Evolutionary conservation across 306 rosid species (phyloP).

Genomic region (Vigna mungo): DNA sequence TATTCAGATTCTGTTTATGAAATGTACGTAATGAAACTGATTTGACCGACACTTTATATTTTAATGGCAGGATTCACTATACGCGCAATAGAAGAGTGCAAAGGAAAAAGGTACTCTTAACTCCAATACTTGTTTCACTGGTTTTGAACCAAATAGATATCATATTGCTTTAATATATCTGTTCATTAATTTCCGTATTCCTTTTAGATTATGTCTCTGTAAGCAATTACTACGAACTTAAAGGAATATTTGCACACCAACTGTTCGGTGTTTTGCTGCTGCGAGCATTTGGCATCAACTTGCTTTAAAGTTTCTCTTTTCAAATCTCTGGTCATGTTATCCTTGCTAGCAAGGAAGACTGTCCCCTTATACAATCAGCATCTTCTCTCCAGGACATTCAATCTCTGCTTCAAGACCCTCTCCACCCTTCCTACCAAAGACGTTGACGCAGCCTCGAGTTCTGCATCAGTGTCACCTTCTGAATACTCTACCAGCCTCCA

Average conservation of each 20-base stretch:
- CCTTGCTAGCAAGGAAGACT: conserved; percentile 50
- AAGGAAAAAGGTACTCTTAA: background rate
- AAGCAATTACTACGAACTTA: background rate
- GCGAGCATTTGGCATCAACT: background rate
- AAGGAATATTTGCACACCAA: conserved; percentile 31
- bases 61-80: too few species aligned
- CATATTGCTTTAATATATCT: background rate
- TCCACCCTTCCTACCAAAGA: conserved; percentile 40
- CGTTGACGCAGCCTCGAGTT: conserved; percentile 23
- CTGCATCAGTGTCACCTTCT: conserved; percentile 41
- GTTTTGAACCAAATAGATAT: background rate
- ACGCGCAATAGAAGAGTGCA: background rate
- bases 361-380: conserved; percentile 38
- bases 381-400: conserved; percentile 40
- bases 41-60: too few species aligned
- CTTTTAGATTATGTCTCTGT: background rate
- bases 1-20: too few species aligned
- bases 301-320: background rate
- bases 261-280: conserved; percentile 48
- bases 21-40: too few species aligned
- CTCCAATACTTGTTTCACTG: background rate
- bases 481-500: conserved; percentile 47
- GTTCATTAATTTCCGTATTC: background rate
- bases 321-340: conserved; percentile 33
- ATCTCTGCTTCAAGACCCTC: conserved; percentile 47